Evolutionary conservation across 2,329 filamentous ascomycete genomes (phyloP).

Genomic region (Claviceps quebecensis): DNA sequence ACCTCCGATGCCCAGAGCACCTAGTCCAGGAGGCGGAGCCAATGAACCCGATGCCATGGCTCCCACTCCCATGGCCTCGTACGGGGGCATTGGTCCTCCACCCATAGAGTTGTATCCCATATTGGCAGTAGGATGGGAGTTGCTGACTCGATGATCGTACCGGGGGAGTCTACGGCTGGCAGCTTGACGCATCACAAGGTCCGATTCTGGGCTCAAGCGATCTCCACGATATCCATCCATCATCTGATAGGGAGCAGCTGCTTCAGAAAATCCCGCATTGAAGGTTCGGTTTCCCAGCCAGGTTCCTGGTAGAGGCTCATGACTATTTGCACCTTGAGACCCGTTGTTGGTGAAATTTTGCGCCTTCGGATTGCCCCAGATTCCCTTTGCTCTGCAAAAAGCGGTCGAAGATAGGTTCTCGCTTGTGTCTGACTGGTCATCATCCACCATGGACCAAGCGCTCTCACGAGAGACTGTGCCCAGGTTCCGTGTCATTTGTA

Average conservation of each 20-base stretch:
- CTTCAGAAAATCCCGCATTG: slow-evolving; percentile 27
- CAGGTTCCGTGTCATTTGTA: slow-evolving; percentile 11
- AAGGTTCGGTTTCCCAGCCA: slow-evolving; percentile 33
- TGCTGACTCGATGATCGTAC: slow-evolving; percentile 30
- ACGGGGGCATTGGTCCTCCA: slow-evolving; percentile 16
- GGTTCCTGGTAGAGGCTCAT: slow-evolving; percentile 20
- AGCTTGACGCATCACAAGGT: slow-evolving; percentile 29
- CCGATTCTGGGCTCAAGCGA: slow-evolving; percentile 33
- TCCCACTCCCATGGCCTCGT: slow-evolving; percentile 21
- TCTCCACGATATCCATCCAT: slow-evolving; percentile 31
- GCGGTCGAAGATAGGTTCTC: slow-evolving; percentile 37
- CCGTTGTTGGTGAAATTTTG: slow-evolving; percentile 18
- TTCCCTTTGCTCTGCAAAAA: slow-evolving; percentile 39
- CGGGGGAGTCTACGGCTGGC: slow-evolving; percentile 31
- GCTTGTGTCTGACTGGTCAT: slow-evolving; percentile 41
- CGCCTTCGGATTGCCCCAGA: slow-evolving; percentile 39
- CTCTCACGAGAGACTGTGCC: slow-evolving; percentile 22
- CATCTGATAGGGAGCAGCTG: slow-evolving; percentile 19
- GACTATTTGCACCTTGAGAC: slow-evolving; percentile 20
- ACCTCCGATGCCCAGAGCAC: slow-evolving; percentile 26
- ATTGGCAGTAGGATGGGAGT: slow-evolving; percentile 19
- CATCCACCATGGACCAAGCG: slow-evolving; percentile 40
- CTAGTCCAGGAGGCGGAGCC: slow-evolving; percentile 20
- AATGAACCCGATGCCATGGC: slow-evolving; percentile 21
- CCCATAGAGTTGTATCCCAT: slow-evolving; percentile 20